A percentile compares a stretch with the other conserved stretches of the same genome.
phyloP scores from a whole-genome alignment of 352 stramenopile species.

The Phytophthora tubulina region DNA sequence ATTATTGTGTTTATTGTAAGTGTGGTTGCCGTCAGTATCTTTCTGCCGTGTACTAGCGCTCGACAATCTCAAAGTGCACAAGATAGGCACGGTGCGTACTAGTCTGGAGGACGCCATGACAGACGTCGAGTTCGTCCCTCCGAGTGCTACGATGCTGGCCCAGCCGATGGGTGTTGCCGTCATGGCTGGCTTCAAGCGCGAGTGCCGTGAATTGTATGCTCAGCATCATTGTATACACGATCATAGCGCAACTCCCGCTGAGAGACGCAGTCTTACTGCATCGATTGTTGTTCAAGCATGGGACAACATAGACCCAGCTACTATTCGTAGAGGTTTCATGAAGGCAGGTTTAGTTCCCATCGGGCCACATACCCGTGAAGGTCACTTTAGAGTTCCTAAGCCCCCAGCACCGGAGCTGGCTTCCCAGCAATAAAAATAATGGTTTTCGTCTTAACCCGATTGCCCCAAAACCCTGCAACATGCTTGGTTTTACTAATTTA shows the following conservation, averaged over 20 bases:
- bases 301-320: neutral
- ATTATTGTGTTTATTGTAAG: neutral
- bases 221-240: neutral
- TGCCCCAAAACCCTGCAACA: too few relatives aligned
- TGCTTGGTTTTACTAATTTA: too few relatives aligned
- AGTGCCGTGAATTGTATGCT: neutral
- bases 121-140: slow-evolving; percentile 2
- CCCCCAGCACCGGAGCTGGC: neutral
- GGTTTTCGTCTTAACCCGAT: neutral
- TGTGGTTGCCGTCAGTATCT: neutral
- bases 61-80: neutral
- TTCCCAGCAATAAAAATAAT: neutral
- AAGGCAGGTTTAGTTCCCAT: neutral
- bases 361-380: neutral
- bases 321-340: neutral
- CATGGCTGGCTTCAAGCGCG: neutral
- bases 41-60: neutral
- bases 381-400: neutral
- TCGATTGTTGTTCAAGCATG: neutral
- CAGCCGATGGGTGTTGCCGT: neutral
- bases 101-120: slow-evolving; percentile 6
- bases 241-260: neutral
- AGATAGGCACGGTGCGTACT: neutral
- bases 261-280: neutral
- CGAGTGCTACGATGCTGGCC: neutral